phyloP scores from a whole-genome alignment of 2,329 filamentous ascomycete species.

The Fusarium veterinarium region DNA sequence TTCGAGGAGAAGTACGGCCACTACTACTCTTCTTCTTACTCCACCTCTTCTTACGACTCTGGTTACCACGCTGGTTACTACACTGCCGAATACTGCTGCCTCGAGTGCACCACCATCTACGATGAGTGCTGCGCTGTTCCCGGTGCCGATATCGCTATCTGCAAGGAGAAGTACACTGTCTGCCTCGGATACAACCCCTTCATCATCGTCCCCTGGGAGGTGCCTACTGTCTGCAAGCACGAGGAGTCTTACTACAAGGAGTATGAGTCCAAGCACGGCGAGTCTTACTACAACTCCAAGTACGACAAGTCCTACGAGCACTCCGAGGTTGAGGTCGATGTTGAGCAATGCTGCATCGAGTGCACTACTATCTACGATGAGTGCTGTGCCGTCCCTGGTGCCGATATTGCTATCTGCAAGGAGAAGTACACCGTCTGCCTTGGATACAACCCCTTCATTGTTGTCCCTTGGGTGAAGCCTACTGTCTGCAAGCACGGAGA shows the following conservation, averaged over 20 bases:
- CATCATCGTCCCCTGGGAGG: not conserved
- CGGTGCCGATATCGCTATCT: constrained; percentile 16
- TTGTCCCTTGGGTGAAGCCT: constrained; percentile 19
- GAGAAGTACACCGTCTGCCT: constrained; percentile 21
- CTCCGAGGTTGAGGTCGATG: not conserved
- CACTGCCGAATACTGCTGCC: constrained; percentile 32
- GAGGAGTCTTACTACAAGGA: constrained; percentile 25
- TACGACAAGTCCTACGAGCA: constrained; percentile 1
- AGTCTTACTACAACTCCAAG: constrained; percentile 17
- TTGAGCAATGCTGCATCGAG: constrained; percentile 25
- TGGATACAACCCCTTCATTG: constrained; percentile 19
- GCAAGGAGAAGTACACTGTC: constrained; percentile 24
- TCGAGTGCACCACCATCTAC: constrained; percentile 30
- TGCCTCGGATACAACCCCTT: constrained; percentile 33
- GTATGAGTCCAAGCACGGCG: constrained; percentile 14
- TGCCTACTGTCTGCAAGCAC: constrained; percentile 31
- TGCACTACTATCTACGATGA: constrained; percentile 28
- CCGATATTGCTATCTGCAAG: constrained; percentile 18
- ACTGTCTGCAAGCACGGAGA: constrained; percentile 15
- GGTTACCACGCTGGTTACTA: constrained; percentile 23
- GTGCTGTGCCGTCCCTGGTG: constrained; percentile 8
- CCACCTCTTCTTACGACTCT: not conserved
- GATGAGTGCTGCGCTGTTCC: constrained; percentile 18
- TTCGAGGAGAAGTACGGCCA: constrained; percentile 15
- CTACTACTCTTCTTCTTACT: constrained; percentile 2